A percentile compares a stretch with the other conserved stretches of the same genome.
Conservation (phyloP, 495 filamentous ascomycete genomes). For the Lichenothelia convexa region DNA sequence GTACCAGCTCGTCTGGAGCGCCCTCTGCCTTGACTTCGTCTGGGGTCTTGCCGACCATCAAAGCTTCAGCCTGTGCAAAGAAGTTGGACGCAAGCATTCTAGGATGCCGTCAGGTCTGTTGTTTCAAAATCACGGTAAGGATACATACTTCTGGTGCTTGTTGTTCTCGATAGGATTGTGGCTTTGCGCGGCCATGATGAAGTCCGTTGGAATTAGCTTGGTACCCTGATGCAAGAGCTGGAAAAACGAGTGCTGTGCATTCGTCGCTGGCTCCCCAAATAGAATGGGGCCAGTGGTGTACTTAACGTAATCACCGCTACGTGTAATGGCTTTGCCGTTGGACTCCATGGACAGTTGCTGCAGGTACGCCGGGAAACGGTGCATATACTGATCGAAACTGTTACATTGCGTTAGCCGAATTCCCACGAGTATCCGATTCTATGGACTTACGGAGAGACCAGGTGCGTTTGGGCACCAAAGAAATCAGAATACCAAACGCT, state of each 20-base stretch:
- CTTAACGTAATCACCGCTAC: conserved; percentile 75
- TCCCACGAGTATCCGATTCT: neutral
- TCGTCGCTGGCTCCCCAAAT: conserved; percentile 96
- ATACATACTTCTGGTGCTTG: conserved; percentile 66
- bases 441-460: conserved; percentile 61
- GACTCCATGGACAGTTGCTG: conserved; percentile 99
- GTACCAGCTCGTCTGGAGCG: conserved; percentile 61
- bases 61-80: conserved; percentile 89
- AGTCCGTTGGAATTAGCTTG: conserved; percentile 95
- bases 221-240: conserved; percentile 97
- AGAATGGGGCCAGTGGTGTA: conserved; percentile 91
- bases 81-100: conserved; percentile 97
- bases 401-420: neutral
- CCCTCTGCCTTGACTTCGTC: conserved; percentile 82
- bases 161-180: conserved; percentile 89
- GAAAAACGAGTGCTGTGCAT: conserved; percentile 99
- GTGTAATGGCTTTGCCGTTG: conserved; percentile 94
- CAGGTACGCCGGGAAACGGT: conserved; percentile 96
- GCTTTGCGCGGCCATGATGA: conserved; percentile 85
- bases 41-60: conserved; percentile 95
- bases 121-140: neutral
- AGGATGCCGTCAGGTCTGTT: conserved; percentile 1
- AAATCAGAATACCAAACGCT: conserved; percentile 99
- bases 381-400: conserved; percentile 57
- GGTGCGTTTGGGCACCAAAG: conserved; percentile 91